Conservation (phyloP, 2,329 filamentous ascomycete species). For the Byssochlamys sp. region DNA sequence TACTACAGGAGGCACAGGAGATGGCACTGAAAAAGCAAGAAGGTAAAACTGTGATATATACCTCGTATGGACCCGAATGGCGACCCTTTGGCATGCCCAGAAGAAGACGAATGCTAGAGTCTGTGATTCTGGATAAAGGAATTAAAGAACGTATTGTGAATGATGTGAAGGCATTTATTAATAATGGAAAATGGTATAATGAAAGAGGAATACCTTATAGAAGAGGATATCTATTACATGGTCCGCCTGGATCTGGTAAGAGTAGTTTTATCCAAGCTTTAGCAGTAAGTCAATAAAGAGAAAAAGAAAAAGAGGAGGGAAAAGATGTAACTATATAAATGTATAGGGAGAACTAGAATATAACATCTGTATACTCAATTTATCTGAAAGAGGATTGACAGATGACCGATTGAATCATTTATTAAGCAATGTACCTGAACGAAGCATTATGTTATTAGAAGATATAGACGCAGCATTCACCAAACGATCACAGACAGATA, state of each 20-base stretch:
- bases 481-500: conserved; percentile 60
- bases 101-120: conserved; percentile 75
- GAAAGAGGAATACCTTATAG: conserved; percentile 88
- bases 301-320: too few relatives aligned
- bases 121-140: conserved; percentile 75
- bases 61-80: conserved; percentile 76
- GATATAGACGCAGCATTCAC: conserved; percentile 86
- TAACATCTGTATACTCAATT: conserved; percentile 81
- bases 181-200: conserved; percentile 74
- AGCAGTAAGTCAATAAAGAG: too few relatives aligned
- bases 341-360: conserved; percentile 85
- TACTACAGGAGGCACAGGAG: conserved; percentile 80
- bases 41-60: conserved; percentile 88
- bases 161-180: conserved; percentile 74
- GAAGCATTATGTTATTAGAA: conserved; percentile 74
- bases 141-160: conserved; percentile 70
- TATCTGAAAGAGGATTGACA: conserved; percentile 83
- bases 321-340: too few relatives aligned
- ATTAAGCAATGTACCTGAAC: conserved; percentile 70
- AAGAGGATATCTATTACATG: conserved; percentile 77
- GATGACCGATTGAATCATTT: conserved; percentile 82
- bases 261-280: conserved; percentile 93
- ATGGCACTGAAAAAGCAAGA: conserved; percentile 71
- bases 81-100: conserved; percentile 71
- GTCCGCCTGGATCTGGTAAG: conserved; percentile 83